Conservation (phyloP, 1,284 basidiomycete genomes). For the Sanghuangporus sanghuang region DNA sequence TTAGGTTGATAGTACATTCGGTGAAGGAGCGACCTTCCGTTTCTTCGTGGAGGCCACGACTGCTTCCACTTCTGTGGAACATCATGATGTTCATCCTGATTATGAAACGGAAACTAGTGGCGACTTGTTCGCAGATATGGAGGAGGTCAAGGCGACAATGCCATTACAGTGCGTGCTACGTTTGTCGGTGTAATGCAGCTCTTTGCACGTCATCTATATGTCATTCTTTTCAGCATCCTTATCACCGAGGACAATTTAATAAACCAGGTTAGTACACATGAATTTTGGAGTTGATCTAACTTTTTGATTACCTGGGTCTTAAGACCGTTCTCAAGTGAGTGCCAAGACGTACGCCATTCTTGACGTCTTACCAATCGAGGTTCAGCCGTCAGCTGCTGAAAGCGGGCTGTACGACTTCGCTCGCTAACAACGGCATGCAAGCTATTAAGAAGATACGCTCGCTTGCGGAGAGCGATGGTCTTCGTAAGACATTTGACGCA, state of each 20-base stretch:
- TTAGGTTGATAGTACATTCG: constrained; percentile 22
- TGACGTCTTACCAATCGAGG: not conserved
- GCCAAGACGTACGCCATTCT: not conserved
- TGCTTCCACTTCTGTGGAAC: constrained; percentile 9
- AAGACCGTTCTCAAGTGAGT: constrained; percentile 24
- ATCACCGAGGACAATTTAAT: constrained; percentile 26
- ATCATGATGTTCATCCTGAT: not conserved
- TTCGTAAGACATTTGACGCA: constrained; percentile 22
- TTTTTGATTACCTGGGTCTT: not conserved
- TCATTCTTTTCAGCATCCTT: constrained; percentile 18
- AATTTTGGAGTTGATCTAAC: not conserved
- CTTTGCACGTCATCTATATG: not conserved
- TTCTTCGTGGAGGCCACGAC: constrained; percentile 24
- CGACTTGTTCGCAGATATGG: not conserved
- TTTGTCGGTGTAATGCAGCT: not conserved
- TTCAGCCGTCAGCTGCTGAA: constrained; percentile 24
- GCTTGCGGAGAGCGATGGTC: constrained; percentile 12
- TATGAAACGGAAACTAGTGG: not conserved
- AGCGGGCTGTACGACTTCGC: constrained; percentile 22
- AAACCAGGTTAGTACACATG: constrained; percentile 21
- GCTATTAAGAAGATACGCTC: constrained; percentile 22
- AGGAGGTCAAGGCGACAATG: not conserved
- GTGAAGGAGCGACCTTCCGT: constrained; percentile 26
- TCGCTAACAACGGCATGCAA: constrained; percentile 25
- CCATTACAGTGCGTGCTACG: constrained; percentile 12